phyloP scores from a whole-genome alignment of 164 flowering plant genomes.

The Nymphaea colorata region DNA sequence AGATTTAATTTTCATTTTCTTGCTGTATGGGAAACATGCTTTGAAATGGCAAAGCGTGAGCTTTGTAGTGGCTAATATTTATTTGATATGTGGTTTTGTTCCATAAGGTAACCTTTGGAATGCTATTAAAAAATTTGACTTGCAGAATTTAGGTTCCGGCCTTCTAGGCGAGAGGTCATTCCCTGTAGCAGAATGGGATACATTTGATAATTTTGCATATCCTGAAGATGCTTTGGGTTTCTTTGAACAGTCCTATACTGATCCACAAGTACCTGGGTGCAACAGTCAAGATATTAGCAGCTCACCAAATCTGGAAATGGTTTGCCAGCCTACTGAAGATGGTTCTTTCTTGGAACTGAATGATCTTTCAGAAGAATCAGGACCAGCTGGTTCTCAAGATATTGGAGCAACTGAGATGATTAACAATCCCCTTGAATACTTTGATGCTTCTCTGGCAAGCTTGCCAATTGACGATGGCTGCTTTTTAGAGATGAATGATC shows the following conservation, averaged over 20 bases:
- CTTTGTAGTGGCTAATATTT: no score
- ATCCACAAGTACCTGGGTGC: not conserved
- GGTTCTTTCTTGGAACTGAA: conserved; percentile 12
- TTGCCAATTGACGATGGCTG: conserved; percentile 19
- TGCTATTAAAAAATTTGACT: no score
- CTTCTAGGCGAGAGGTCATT: not conserved
- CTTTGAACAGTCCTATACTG: not conserved
- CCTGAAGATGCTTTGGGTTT: not conserved
- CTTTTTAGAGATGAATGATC: conserved; percentile 38
- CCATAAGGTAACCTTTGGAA: no score
- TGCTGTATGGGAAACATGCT: no score
- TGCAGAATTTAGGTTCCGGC: not conserved
- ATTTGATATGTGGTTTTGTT: no score
- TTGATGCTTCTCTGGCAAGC: conserved; percentile 18
- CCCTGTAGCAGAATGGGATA: not conserved
- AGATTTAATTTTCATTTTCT: no score
- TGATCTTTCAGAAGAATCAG: conserved; percentile 10
- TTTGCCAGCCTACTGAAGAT: conserved; percentile 8
- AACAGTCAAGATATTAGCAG: not conserved
- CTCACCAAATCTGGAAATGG: conserved; percentile 4
- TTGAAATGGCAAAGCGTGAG: no score
- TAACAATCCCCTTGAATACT: conserved; percentile 8
- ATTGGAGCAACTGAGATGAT: conserved; percentile 5
- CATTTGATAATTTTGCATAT: not conserved
- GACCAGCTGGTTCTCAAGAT: conserved; percentile 4